These are phyloP conservation scores for Protomyces macrosporus DNA, from an alignment of 1,139 yeast species.

Conservation along the genomic window DNA sequence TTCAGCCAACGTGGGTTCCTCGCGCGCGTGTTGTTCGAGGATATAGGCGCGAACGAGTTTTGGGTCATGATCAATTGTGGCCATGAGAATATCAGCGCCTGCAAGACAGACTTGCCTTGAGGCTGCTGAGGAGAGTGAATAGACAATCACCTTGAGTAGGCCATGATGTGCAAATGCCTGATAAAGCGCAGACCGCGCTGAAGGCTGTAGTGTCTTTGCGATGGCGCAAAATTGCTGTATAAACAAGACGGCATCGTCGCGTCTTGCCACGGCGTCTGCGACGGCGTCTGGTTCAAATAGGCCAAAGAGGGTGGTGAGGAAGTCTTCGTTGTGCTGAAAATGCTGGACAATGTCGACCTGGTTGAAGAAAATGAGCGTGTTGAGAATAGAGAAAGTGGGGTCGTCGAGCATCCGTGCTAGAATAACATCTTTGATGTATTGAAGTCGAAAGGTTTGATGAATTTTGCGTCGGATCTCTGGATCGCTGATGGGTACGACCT, in stretches of 20 bases:
- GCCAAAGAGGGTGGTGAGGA: conserved; percentile 51
- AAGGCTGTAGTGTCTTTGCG: conserved; percentile 62
- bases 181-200: conserved; percentile 63
- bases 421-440: conserved; percentile 79
- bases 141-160: conserved; percentile 61
- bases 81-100: conserved; percentile 76
- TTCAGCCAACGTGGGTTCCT: conserved; percentile 42
- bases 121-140: conserved; percentile 56
- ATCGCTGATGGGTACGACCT: conserved; percentile 61
- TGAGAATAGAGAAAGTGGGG: conserved; percentile 58
- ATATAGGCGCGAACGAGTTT: conserved; percentile 45
- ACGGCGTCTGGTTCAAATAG: conserved; percentile 35
- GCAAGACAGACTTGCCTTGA: conserved; percentile 53
- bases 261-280: conserved; percentile 35
- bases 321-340: conserved; percentile 52
- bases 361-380: conserved; percentile 60
- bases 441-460: conserved; percentile 67
- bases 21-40: conserved; percentile 18
- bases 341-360: conserved; percentile 67
- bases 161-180: conserved; percentile 62
- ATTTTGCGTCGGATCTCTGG: conserved; percentile 51
- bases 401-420: conserved; percentile 79
- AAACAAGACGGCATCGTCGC: conserved; percentile 69
- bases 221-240: conserved; percentile 74
- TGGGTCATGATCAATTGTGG: conserved; percentile 81